A percentile compares a stretch with the other conserved stretches of the same genome.
These are phyloP conservation scores for Cochlearia excelsa DNA, from an alignment of 345 rosid species.

Conservation along the genomic window DNA sequence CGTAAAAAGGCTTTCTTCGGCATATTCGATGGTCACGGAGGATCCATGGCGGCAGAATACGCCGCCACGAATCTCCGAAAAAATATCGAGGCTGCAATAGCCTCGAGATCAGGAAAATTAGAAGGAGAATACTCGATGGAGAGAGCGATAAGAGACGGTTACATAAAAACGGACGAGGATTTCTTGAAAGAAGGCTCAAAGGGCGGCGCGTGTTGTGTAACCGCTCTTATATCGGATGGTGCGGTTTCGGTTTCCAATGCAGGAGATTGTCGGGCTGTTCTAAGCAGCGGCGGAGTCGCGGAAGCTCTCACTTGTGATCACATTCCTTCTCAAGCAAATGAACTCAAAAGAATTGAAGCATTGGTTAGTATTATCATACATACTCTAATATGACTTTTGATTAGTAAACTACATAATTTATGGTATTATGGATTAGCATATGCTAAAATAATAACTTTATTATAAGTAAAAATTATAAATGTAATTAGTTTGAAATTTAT, in stretches of 20 bases:
- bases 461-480: too few relatives aligned
- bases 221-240: constrained; percentile 60
- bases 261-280: constrained; percentile 84
- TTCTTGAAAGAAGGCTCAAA: constrained; percentile 48
- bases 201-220: constrained; percentile 84
- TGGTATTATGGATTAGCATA: too few relatives aligned
- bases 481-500: not conserved
- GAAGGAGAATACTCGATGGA: constrained; percentile 37
- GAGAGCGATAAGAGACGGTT: constrained; percentile 53
- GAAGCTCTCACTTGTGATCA: constrained; percentile 84
- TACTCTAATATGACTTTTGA: too few relatives aligned
- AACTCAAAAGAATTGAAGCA: constrained; percentile 57
- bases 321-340: constrained; percentile 57
- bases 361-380: constrained; percentile 45
- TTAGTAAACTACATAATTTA: too few relatives aligned
- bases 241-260: constrained; percentile 62
- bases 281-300: constrained; percentile 64
- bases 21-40: constrained; percentile 90
- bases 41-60: constrained; percentile 72
- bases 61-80: constrained; percentile 60
- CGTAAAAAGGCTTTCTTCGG: constrained; percentile 59
- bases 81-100: constrained; percentile 47
- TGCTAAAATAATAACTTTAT: too few relatives aligned
- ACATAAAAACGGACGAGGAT: constrained; percentile 58
- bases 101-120: constrained; percentile 28